phyloP scores from a whole-genome alignment of 768 basidiomycete genomes.

The Coprinopsis marcescibilis region DNA sequence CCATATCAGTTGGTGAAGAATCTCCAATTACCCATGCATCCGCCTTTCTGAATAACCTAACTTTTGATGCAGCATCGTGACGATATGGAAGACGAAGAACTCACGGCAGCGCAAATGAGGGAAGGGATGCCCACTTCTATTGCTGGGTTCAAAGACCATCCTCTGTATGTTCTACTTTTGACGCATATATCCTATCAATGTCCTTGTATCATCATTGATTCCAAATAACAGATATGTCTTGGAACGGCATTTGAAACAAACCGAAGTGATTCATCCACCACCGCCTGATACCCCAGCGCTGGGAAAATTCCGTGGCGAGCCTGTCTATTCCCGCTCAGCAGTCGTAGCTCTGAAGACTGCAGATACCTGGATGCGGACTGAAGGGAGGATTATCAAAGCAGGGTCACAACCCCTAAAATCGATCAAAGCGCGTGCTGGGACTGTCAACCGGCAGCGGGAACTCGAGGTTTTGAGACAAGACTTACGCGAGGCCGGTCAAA shows the following conservation, averaged over 20 bases:
- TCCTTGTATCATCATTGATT: not conserved
- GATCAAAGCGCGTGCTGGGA: conserved; percentile 80
- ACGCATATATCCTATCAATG: not conserved
- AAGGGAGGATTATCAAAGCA: conserved; percentile 65
- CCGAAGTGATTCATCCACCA: conserved; percentile 77
- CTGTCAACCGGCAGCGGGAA: conserved; percentile 72
- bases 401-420: conserved; percentile 85
- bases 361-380: conserved; percentile 89
- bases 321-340: conserved; percentile 81
- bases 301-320: conserved; percentile 88
- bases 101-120: conserved; percentile 66
- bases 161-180: conserved; percentile 50
- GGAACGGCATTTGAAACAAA: conserved; percentile 79
- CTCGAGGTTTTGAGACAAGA: conserved; percentile 42
- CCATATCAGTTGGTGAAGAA: conserved; percentile 75
- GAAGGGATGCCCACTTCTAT: conserved; percentile 94
- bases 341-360: conserved; percentile 85
- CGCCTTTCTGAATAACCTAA: conserved; percentile 15
- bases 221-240: conserved; percentile 55
- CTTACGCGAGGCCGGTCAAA: conserved; percentile 34
- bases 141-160: conserved; percentile 93
- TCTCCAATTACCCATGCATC: not conserved
- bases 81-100: conserved; percentile 87
- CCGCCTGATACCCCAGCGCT: conserved; percentile 59
- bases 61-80: conserved; percentile 83